Base-by-base conservation (phyloP, 2,329 filamentous ascomycete genomes). In the Pezicula neosporulosa region DNA sequence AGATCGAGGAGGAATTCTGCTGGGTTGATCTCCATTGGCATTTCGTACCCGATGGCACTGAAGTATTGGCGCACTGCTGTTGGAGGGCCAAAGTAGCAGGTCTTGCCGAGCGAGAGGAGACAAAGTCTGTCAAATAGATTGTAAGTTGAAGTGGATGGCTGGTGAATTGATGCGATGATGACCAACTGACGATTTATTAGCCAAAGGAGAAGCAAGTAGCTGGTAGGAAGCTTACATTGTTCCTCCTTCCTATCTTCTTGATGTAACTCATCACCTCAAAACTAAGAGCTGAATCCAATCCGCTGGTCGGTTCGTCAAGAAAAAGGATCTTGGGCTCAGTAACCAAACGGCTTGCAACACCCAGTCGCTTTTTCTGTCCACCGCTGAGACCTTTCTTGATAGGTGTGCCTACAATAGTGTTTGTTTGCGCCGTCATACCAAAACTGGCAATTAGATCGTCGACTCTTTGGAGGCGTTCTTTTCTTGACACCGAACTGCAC, bases 361-460 rank as follows among this genome's bases (percentile, higher is more conserved):
- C 87, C 6, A 93, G 77, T 47, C 90, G 78, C 37, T 89, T 79
- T 74, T 94, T 95, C 72, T 96, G 90, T 1, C 90, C 90, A 45
- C 90, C 90, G 55, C 86, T 90, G 53, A 96, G 83, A 13, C 90
- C 90, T 68, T 92, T 94, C 9, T 83, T 80, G 55, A 94, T 86
- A 0, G 89, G 87, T 1, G 90, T 95, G 36, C 90, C 90, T 56
- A 95, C 84, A 41, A 95, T 70, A 3, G 85, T 86, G 55, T 88
- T 73, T 2, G 83, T 77, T 63, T 92, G 89, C 2, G 77, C 75
- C 24, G 78, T 75, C 2, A 96, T 78, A 13, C 90, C 90, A 56
- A 96, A 93, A 0, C 87, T 79, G 6, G 77, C 74, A 12, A 95
- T 72, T 1, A 95, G 77, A 2, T 77, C 77, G 49, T 85, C 74